A percentile compares a stretch with the other conserved stretches of the same genome.
Evolutionary conservation across 306 rosid species (phyloP).

Genomic region (Arachis stenosperma): DNA sequence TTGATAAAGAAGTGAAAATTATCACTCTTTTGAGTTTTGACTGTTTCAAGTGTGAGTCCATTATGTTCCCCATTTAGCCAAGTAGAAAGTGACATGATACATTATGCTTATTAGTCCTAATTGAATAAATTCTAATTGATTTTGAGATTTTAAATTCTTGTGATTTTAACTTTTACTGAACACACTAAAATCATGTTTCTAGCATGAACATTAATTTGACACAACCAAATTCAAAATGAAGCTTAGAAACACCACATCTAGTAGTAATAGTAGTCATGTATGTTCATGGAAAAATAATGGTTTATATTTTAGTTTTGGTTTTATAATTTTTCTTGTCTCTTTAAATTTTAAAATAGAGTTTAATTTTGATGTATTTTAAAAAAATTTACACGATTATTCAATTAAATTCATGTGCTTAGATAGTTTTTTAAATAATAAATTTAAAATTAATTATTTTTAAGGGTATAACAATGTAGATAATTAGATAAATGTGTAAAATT

Average conservation of each 20-base stretch:
- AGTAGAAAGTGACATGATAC: constrained; percentile 1
- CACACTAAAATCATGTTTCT: constrained; percentile 20
- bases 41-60: constrained; percentile 44
- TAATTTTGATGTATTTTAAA: too few species aligned
- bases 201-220: neutral
- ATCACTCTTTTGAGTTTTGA: constrained; percentile 49
- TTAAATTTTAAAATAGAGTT: too few species aligned
- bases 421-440: too few species aligned
- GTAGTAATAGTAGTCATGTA: neutral
- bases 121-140: constrained; percentile 25
- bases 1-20: constrained; percentile 68
- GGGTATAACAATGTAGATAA: too few species aligned
- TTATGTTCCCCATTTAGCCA: constrained; percentile 31
- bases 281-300: too few species aligned
- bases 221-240: constrained; percentile 25
- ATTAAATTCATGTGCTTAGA: too few species aligned
- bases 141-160: constrained; percentile 30
- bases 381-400: too few species aligned
- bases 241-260: neutral
- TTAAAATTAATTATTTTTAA: too few species aligned
- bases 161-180: constrained; percentile 21
- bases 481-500: too few species aligned
- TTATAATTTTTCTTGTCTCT: too few species aligned
- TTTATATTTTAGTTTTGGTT: too few species aligned
- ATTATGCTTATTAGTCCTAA: neutral